Evolutionary conservation across 1,139 yeast species (phyloP), one percentile per base, ranked within the genome.

Genomic region (Blastobotrys aristatus): DNA sequence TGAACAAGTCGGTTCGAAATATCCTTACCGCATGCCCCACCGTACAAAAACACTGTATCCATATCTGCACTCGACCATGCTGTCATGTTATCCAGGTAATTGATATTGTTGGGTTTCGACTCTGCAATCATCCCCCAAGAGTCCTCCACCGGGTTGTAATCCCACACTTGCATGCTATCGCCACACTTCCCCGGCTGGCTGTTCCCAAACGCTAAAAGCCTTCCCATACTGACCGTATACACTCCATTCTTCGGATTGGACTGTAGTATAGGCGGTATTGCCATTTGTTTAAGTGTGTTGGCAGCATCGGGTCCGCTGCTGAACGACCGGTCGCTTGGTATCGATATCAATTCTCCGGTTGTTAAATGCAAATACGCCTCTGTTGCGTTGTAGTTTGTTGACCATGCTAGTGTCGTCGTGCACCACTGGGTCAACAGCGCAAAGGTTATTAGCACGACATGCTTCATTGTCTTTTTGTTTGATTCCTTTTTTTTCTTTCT

Each of bases 31-130:
- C 51, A 45, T 21, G 14, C 24, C 5, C 83, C 83, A 2, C 82
- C 82, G 54, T 73, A 78, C 2, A 77, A 66, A 54, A 74, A 77
- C 1, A 77, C 58, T 2, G 70, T 52, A 26, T 64, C 69, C 2
- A 54, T 44, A 34, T 66, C 68, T 17, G 68, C 60, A 0, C 76
- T 69, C 7, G 74, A 60, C 57, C 1, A 75, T 55, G 4, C 77
- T 56, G 36, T 63, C 40, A 49, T 51, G 43, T 49, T 55, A 27
- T 45, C 44, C 35, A 50, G 53, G 47, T 53, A 57, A 6, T n/a
- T 38, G 10, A n/a, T n/a, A n/a, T n/a, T 11, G 8, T 26, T 38
- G n/a, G 39, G 3, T 24, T 44, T 44, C 10, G 50, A 46, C 2
- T 48, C 29, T 7, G 53, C 44, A 5, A 58, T 20, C 4, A 37